These are phyloP conservation scores for Kwoniella botswanensis DNA, from an alignment of 768 basidiomycete species.

Conservation along the genomic window DNA sequence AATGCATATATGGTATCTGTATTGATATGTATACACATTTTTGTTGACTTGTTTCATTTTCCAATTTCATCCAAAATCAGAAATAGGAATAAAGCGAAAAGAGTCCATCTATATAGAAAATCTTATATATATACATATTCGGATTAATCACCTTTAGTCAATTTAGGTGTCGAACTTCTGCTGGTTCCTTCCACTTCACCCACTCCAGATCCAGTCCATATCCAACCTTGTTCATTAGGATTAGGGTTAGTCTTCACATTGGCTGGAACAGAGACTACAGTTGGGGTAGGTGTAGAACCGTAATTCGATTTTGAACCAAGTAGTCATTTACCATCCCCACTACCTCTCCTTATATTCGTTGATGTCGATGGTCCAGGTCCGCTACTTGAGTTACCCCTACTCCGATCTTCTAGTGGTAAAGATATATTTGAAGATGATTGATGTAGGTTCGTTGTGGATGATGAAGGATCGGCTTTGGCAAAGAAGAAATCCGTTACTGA, in stretches of 20 bases:
- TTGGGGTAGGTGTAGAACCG: not conserved
- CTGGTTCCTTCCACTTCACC: not conserved
- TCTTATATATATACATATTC: not conserved
- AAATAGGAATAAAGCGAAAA: too few relatives aligned
- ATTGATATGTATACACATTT: too few relatives aligned
- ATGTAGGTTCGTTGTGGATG: not conserved
- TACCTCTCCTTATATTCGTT: not conserved
- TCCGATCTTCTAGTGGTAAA: slow-evolving; percentile 13
- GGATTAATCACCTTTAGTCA: slow-evolving; percentile 11
- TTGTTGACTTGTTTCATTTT: not conserved
- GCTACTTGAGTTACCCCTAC: not conserved
- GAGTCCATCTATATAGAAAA: not conserved
- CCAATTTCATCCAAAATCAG: not conserved
- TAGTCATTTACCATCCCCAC: slow-evolving; percentile 8
- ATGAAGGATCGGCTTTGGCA: slow-evolving; percentile 45
- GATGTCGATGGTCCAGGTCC: not conserved
- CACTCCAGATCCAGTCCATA: slow-evolving; percentile 1
- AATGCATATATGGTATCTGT: too few relatives aligned
- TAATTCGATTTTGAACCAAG: not conserved
- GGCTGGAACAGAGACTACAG: not conserved
- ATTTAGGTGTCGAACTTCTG: slow-evolving; percentile 12
- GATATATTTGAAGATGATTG: slow-evolving; percentile 1
- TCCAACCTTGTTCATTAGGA: slow-evolving; percentile 6
- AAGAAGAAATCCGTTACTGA: slow-evolving; percentile 58
- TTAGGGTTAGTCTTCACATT: not conserved